These are phyloP conservation scores for Aethionema arabicum DNA, from an alignment of 345 rosid genomes.

Conservation along the genomic window DNA sequence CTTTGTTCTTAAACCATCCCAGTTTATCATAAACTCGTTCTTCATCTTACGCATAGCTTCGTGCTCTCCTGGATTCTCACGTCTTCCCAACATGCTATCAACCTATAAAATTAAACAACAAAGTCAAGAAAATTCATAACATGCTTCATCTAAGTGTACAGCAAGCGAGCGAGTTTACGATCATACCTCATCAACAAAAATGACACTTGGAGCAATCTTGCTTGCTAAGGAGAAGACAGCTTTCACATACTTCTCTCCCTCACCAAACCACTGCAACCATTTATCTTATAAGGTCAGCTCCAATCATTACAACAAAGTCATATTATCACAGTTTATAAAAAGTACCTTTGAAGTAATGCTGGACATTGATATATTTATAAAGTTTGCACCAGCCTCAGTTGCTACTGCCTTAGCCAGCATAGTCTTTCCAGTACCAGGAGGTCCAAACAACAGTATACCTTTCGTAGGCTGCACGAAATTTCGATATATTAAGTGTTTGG, in stretches of 20 bases:
- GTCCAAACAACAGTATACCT: conserved; percentile 96
- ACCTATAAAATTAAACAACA: conserved; percentile 52
- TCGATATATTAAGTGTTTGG: conserved; percentile 4
- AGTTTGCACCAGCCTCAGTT: conserved; percentile 98
- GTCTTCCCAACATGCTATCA: conserved; percentile 98
- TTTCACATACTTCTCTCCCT: conserved; percentile 98
- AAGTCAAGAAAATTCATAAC: background rate
- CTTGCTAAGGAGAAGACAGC: conserved; percentile 98
- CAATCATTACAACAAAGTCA: background rate
- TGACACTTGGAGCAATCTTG: conserved; percentile 96
- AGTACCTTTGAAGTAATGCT: conserved; percentile 98
- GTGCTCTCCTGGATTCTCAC: conserved; percentile 99
- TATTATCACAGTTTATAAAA: background rate
- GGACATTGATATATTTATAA: conserved; percentile 99
- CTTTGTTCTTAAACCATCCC: conserved; percentile 97
- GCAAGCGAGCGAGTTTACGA: too few relatives aligned
- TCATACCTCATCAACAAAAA: conserved; percentile 96
- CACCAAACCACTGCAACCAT: conserved; percentile 96
- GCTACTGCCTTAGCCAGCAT: conserved; percentile 99
- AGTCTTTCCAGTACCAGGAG: conserved; percentile 99
- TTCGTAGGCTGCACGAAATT: conserved; percentile 75
- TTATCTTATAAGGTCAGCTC: conserved; percentile 11
- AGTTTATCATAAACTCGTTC: conserved; percentile 97
- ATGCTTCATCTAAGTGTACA: too few relatives aligned
- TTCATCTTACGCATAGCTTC: conserved; percentile 99